Conservation (phyloP, 768 basidiomycete species). For the Coprinopsis sp. region DNA sequence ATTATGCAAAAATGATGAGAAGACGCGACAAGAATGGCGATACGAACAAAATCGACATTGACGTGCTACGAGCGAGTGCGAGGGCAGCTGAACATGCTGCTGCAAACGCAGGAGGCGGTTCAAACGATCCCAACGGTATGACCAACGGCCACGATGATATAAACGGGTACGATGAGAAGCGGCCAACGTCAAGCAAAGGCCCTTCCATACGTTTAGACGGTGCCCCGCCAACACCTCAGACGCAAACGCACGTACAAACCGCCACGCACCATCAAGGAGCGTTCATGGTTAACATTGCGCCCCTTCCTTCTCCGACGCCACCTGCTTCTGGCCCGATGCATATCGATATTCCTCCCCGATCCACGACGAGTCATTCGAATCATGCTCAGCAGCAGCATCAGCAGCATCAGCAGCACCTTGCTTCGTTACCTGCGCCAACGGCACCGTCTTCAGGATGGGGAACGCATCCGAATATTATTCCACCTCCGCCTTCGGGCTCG, state of each 20-base stretch:
- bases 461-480: too few species aligned
- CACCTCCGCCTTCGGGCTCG: too few species aligned
- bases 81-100: conserved; percentile 49
- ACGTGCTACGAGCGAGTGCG: conserved; percentile 69
- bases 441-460: too few species aligned
- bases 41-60: conserved; percentile 62
- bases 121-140: background rate
- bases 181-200: too few species aligned
- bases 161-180: too few species aligned
- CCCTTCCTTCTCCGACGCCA: background rate
- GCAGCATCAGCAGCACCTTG: background rate
- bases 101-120: conserved; percentile 17
- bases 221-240: background rate
- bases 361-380: too few species aligned
- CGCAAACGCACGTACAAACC: background rate
- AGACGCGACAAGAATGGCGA: conserved; percentile 73
- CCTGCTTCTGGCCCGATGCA: background rate
- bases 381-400: background rate
- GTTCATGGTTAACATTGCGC: conserved; percentile 5
- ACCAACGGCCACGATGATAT: background rate
- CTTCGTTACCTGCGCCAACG: background rate
- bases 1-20: conserved; percentile 80
- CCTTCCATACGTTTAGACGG: too few species aligned
- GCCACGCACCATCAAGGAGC: conserved; percentile 1
- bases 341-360: background rate